Evolutionary conservation across 495 filamentous ascomycete species (phyloP).

Genomic region (Trichocladium uniseriatum): DNA sequence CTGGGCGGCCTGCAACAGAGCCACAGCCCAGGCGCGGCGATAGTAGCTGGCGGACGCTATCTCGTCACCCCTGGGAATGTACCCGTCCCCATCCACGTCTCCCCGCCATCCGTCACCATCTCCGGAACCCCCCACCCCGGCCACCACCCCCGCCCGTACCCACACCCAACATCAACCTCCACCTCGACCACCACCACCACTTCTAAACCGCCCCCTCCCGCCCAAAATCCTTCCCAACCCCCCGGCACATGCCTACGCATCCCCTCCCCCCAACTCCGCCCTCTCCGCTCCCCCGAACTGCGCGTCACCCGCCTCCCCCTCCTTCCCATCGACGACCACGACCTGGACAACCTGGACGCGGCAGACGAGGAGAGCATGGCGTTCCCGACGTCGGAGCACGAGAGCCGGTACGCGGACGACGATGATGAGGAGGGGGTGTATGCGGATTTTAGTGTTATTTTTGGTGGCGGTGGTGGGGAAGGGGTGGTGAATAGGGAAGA

Average conservation of each 20-base stretch:
- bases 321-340: conserved; percentile 15
- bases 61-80: neutral
- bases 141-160: neutral
- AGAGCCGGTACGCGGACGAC: conserved; percentile 33
- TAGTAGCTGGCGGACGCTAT: conserved; percentile 3
- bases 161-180: too few species aligned
- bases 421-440: conserved; percentile 36
- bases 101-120: neutral
- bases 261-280: conserved; percentile 15
- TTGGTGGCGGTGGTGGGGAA: conserved; percentile 22
- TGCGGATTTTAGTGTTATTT: conserved; percentile 40
- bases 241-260: conserved; percentile 11
- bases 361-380: conserved; percentile 19
- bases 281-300: conserved; percentile 22
- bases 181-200: too few species aligned
- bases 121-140: too few species aligned
- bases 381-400: conserved; percentile 37
- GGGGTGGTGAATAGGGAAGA: conserved; percentile 14
- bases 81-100: too few species aligned
- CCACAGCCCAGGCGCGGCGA: neutral
- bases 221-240: too few species aligned
- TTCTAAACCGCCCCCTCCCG: too few species aligned
- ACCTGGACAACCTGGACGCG: conserved; percentile 22
- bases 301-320: conserved; percentile 7
- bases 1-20: conserved; percentile 10